Evolutionary conservation across 2,329 filamentous ascomycete species (phyloP).

Genomic region (Diaporthe humulicola): DNA sequence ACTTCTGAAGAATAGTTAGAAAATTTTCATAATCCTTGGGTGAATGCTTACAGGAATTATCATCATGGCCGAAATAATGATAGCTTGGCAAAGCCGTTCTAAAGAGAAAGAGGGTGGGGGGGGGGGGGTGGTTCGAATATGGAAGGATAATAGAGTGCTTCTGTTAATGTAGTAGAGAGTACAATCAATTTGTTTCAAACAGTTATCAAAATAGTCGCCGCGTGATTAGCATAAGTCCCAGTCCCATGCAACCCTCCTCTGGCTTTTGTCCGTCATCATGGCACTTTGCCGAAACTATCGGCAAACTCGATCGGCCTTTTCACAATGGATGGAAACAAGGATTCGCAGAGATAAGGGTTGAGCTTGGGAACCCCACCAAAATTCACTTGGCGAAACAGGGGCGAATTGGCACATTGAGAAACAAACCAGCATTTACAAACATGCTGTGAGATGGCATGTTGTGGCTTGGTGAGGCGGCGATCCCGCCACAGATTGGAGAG

Average conservation of each 20-base stretch:
- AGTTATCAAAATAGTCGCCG: not conserved
- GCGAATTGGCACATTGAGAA: not conserved
- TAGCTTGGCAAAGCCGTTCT: not conserved
- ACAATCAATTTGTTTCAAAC: not conserved
- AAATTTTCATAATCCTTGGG: not conserved
- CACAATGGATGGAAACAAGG: not conserved
- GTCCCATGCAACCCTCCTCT: not conserved
- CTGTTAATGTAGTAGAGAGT: not conserved
- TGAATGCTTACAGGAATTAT: not conserved
- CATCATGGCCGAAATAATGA: not conserved
- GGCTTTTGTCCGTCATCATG: too few relatives aligned
- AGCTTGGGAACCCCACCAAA: not conserved
- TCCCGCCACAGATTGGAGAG: too few relatives aligned
- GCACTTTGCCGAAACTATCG: not conserved
- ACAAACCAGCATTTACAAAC: not conserved
- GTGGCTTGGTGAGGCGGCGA: too few relatives aligned
- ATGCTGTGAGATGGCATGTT: too few relatives aligned
- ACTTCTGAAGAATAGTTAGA: slow-evolving; percentile 9
- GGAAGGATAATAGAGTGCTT: not conserved
- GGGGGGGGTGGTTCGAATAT: not conserved
- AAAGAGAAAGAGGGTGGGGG: too few relatives aligned
- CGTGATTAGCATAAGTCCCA: not conserved
- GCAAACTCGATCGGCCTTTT: slow-evolving; percentile 9
- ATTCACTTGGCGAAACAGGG: not conserved
- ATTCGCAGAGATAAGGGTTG: not conserved